Evolutionary conservation across 108 stramenopile genomes (phyloP).

Genomic region (Fistulifera pelliculosa): DNA sequence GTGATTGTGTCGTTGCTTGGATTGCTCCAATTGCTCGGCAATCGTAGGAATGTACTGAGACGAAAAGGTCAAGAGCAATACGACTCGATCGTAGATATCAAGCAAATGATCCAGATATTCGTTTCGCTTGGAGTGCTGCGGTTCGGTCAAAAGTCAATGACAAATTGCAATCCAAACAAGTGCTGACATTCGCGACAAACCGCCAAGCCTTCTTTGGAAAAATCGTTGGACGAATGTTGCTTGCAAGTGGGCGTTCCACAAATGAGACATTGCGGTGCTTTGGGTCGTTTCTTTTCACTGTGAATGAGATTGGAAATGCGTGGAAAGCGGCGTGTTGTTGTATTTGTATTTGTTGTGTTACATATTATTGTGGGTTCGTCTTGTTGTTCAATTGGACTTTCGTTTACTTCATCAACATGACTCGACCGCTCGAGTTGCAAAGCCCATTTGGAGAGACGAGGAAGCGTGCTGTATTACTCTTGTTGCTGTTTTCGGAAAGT

Average conservation of each 20-base stretch:
- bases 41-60: constrained; percentile 44
- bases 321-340: constrained; percentile 22
- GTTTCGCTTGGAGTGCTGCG: constrained; percentile 17
- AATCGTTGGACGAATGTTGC: constrained; percentile 27
- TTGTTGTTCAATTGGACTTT: too few species aligned
- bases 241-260: constrained; percentile 27
- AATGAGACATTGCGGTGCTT: constrained; percentile 16
- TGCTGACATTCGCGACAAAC: constrained; percentile 44
- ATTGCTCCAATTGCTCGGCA: constrained; percentile 27
- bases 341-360: too few species aligned
- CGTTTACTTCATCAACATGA: neutral
- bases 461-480: neutral
- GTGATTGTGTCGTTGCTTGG: constrained; percentile 36
- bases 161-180: constrained; percentile 57
- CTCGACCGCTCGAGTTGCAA: neutral
- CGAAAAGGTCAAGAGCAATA: constrained; percentile 40
- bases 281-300: constrained; percentile 9
- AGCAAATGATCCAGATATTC: constrained; percentile 39
- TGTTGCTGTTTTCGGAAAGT: neutral
- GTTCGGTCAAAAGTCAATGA: constrained; percentile 35
- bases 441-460: neutral
- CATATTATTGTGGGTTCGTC: too few species aligned
- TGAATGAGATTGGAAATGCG: constrained; percentile 35
- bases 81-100: constrained; percentile 62
- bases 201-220: constrained; percentile 34